Evolutionary conservation across 257 asterid genomes (phyloP).

Genomic region (Salvia miltiorrhiza): DNA sequence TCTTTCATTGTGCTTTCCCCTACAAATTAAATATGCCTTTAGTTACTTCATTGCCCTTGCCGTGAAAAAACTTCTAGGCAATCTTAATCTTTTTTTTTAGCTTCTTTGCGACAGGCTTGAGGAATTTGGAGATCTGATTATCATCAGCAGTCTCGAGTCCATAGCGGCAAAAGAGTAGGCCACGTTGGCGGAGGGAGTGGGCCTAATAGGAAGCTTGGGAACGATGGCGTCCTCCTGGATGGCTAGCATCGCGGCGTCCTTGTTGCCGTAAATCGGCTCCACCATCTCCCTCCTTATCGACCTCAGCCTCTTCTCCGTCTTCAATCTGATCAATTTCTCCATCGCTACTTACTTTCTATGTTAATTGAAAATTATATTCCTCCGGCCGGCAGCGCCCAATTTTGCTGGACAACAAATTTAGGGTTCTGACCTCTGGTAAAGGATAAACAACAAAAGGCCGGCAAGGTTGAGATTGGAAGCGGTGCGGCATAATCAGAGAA

Average conservation of each 20-base stretch:
- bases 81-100: constrained; percentile 75
- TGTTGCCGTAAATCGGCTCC: constrained; percentile 64
- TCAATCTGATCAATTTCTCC: constrained; percentile 89
- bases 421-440: background rate
- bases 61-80: constrained; percentile 50
- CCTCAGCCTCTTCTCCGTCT: constrained; percentile 83
- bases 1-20: constrained; percentile 43
- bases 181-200: constrained; percentile 23
- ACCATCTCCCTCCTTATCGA: constrained; percentile 85
- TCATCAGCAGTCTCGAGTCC: constrained; percentile 55
- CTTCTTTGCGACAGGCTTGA: constrained; percentile 81
- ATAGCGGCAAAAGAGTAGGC: constrained; percentile 15
- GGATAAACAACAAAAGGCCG: too few relatives aligned
- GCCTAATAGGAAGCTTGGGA: too few relatives aligned
- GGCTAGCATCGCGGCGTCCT: constrained; percentile 84
- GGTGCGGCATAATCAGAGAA: too few relatives aligned
- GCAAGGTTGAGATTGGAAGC: too few relatives aligned
- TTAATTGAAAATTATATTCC: too few relatives aligned
- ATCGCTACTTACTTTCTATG: too few relatives aligned
- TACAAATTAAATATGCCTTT: too few relatives aligned
- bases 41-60: constrained; percentile 90
- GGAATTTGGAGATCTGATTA: constrained; percentile 28
- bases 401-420: background rate
- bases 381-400: constrained; percentile 7
- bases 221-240: constrained; percentile 80